Conservation (phyloP, 2,329 filamentous ascomycete species). For the Aphanoascus verrucosus region DNA sequence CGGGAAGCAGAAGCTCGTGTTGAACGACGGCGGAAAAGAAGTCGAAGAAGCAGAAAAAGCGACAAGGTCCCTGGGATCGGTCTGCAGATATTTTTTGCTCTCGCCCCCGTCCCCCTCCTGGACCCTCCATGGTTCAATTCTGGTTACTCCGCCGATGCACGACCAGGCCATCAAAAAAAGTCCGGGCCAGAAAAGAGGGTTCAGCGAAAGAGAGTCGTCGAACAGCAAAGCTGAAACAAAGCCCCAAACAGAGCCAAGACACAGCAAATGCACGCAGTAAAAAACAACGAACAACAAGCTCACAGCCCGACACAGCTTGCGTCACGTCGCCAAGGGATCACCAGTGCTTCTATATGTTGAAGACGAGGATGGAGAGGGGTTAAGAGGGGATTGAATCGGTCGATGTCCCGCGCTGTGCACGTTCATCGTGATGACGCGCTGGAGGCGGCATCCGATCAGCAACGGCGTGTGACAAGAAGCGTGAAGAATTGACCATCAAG, state of each 20-base stretch:
- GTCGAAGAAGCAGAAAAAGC: not conserved
- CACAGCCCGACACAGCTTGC: not conserved
- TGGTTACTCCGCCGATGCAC: not conserved
- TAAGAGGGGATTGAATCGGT: not conserved
- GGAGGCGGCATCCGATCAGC: not conserved
- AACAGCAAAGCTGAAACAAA: conserved; percentile 8
- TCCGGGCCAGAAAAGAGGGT: conserved; percentile 1
- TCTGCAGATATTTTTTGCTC: too few relatives aligned
- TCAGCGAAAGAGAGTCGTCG: not conserved
- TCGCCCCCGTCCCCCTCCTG: not conserved
- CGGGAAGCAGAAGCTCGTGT: too few relatives aligned
- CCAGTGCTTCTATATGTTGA: not conserved
- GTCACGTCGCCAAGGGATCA: conserved; percentile 10
- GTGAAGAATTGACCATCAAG: not conserved
- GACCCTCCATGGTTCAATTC: not conserved
- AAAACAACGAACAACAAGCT: not conserved
- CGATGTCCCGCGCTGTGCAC: not conserved
- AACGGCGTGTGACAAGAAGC: not conserved
- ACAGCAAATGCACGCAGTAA: not conserved
- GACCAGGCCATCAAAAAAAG: not conserved
- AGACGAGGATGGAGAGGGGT: not conserved
- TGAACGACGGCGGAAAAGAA: not conserved
- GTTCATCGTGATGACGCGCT: not conserved
- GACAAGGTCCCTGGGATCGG: not conserved
- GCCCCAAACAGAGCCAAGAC: conserved; percentile 10